Conservation (phyloP, 306 rosid species). For the Quercus alba region DNA sequence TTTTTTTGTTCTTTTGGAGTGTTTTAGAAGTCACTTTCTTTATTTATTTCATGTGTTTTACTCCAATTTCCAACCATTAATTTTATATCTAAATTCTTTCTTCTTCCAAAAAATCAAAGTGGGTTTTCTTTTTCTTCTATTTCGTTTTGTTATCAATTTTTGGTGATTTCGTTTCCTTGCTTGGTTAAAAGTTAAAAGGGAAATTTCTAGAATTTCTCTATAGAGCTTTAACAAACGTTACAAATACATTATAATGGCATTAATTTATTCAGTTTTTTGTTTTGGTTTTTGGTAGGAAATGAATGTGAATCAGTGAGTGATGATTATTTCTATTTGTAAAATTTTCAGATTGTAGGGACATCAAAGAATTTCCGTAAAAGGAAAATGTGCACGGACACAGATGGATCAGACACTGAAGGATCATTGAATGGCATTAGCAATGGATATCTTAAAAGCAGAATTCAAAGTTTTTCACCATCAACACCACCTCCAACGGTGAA, state of each 20-base stretch:
- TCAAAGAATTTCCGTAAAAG: conserved; percentile 50
- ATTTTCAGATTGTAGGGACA: conserved; percentile 55
- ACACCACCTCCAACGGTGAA: conserved; percentile 65
- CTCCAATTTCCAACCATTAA: background rate
- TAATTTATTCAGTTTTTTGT: background rate
- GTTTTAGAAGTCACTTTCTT: background rate
- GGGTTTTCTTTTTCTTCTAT: background rate
- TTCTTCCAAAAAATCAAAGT: background rate
- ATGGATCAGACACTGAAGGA: conserved; percentile 52
- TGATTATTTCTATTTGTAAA: conserved; percentile 13
- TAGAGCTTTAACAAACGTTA: background rate
- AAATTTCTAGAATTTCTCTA: background rate
- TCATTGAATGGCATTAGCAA: conserved; percentile 38
- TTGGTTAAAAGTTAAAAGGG: background rate
- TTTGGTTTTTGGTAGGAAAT: conserved; percentile 10
- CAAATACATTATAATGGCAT: background rate
- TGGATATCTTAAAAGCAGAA: conserved; percentile 29
- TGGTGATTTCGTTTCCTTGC: background rate
- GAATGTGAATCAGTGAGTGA: conserved; percentile 21
- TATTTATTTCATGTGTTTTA: background rate
- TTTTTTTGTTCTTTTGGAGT: background rate
- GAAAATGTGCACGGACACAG: conserved; percentile 26
- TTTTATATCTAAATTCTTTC: background rate
- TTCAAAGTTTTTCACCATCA: conserved; percentile 63
- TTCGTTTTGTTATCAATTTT: background rate